A percentile compares a stretch with the other conserved stretches of the same genome.
Conservation (phyloP, 495 filamentous ascomycete species). For the Hypoxylon lienhwacheense region DNA sequence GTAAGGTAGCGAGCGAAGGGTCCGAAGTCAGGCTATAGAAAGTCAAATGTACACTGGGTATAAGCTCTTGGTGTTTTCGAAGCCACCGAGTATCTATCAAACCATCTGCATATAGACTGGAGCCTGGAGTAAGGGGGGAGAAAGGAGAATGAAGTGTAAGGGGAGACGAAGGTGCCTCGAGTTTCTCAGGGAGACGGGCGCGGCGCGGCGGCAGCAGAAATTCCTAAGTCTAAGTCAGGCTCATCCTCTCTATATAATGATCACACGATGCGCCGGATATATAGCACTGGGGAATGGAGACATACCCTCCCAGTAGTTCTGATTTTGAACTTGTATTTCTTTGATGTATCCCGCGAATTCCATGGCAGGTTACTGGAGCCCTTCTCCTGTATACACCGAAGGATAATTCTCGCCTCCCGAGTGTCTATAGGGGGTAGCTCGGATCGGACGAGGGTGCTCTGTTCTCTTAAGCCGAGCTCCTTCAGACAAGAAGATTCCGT, state of each 20-base stretch:
- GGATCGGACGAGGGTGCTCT: constrained; percentile 63
- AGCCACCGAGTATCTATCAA: constrained; percentile 79
- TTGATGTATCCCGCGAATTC: constrained; percentile 52
- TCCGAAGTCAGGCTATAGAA: constrained; percentile 73
- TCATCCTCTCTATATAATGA: constrained; percentile 1
- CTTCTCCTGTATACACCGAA: constrained; percentile 65
- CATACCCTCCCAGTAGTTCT: constrained; percentile 77
- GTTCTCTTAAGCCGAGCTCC: constrained; percentile 60
- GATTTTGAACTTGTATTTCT: constrained; percentile 61
- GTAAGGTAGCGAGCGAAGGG: constrained; percentile 64
- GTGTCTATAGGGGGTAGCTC: constrained; percentile 67
- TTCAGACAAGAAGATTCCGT: constrained; percentile 31
- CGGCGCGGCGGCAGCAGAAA: constrained; percentile 53
- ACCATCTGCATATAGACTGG: constrained; percentile 83
- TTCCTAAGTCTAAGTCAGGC: constrained; percentile 43
- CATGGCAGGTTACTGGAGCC: constrained; percentile 66
- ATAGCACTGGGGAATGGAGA: constrained; percentile 26
- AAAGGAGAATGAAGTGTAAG: constrained; percentile 78
- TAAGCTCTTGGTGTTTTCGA: constrained; percentile 76
- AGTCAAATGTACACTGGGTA: constrained; percentile 78
- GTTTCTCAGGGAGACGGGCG: constrained; percentile 53
- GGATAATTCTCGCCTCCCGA: constrained; percentile 64
- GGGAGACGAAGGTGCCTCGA: constrained; percentile 47
- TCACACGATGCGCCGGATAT: neutral
- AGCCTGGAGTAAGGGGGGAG: constrained; percentile 80